Evolutionary conservation across 1,284 basidiomycete genomes (phyloP).

Genomic region (Tremellales sp.): DNA sequence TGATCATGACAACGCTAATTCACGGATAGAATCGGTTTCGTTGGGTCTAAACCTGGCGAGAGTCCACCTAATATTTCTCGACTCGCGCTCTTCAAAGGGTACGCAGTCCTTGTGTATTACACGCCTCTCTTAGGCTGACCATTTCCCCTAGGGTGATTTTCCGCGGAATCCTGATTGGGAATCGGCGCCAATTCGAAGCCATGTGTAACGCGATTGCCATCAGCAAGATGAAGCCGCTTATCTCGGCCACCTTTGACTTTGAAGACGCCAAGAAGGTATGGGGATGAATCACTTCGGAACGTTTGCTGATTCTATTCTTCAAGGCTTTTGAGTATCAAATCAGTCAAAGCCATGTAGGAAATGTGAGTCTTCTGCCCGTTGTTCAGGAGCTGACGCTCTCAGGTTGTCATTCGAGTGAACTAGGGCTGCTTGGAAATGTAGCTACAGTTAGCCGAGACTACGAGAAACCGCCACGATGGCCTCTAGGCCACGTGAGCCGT

Average conservation of each 20-base stretch:
- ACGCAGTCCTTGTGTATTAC: neutral
- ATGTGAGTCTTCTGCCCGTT: no score
- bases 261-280: slow-evolving; percentile 29
- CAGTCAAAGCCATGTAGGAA: no score
- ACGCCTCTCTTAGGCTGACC: neutral
- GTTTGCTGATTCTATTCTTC: no score
- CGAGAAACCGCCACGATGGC: no score
- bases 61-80: slow-evolving; percentile 22
- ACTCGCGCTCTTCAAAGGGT: slow-evolving; percentile 8
- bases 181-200: slow-evolving; percentile 44
- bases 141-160: slow-evolving; percentile 5
- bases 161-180: slow-evolving; percentile 29
- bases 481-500: no score
- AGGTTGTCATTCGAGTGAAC: no score
- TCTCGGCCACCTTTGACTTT: slow-evolving; percentile 47
- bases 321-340: no score
- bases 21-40: slow-evolving; percentile 50
- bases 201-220: slow-evolving; percentile 44
- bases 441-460: no score
- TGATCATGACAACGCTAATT: neutral
- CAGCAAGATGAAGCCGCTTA: slow-evolving; percentile 42
- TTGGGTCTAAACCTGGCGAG: slow-evolving; percentile 36
- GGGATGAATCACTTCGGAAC: no score
- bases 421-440: no score
- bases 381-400: no score